Evolutionary conservation across 78 protist species (phyloP).

Genomic region (Dictyostelium purpureum): DNA sequence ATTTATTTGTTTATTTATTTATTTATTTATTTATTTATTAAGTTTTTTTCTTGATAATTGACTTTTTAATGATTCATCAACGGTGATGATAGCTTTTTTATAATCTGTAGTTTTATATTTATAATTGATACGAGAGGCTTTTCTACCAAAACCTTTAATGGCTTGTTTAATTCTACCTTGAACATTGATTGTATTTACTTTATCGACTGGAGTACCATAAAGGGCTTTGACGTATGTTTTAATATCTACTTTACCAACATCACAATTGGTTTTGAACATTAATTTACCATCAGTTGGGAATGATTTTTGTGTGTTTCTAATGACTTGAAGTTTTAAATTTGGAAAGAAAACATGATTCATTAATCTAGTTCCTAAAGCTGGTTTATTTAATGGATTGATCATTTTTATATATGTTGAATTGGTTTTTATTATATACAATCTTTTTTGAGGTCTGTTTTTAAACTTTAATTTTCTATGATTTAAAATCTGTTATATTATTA

Average conservation of each 20-base stretch:
- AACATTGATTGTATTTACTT: conserved; percentile 69
- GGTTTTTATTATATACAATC: no score
- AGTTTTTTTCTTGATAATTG: conserved; percentile 26
- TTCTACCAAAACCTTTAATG: neutral
- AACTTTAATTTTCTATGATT: no score
- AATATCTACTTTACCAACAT: conserved; percentile 65
- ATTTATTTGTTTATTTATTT: neutral
- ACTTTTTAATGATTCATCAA: conserved; percentile 23
- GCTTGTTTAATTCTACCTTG: conserved; percentile 64
- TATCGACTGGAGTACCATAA: conserved; percentile 45
- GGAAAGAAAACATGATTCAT: conserved; percentile 61
- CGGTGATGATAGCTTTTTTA: conserved; percentile 67
- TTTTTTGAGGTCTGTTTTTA: no score
- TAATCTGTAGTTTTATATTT: conserved; percentile 45
- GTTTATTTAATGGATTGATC: conserved; percentile 9
- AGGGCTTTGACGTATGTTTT: conserved; percentile 40
- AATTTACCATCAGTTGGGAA: conserved; percentile 12
- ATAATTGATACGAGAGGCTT: neutral
- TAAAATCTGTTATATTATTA: no score
- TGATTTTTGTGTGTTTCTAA: conserved; percentile 30
- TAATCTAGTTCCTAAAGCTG: neutral
- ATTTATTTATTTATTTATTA: neutral
- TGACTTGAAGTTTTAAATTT: conserved; percentile 42
- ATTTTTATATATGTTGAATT: neutral
- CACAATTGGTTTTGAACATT: conserved; percentile 44